phyloP scores from a whole-genome alignment of 1,284 basidiomycete species.

The Ustilago nuda region DNA sequence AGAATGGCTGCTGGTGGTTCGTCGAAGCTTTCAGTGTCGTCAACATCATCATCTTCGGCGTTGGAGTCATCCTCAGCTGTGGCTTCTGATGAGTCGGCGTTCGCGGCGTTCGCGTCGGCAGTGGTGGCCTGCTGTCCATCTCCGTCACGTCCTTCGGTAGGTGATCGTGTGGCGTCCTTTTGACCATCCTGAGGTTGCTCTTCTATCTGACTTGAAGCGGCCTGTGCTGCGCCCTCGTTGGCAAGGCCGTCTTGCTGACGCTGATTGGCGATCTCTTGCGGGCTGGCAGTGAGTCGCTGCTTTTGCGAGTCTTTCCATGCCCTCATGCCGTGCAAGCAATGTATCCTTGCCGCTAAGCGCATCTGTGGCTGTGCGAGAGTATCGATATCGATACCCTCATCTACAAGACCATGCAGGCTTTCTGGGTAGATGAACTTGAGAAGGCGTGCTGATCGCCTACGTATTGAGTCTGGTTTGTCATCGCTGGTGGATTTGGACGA shows the following conservation, averaged over 20 bases:
- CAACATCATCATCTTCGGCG: conserved; percentile 2
- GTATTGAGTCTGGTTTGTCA: conserved; percentile 29
- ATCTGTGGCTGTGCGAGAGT: conserved; percentile 25
- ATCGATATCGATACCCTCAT: conserved; percentile 39
- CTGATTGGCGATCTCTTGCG: conserved; percentile 40
- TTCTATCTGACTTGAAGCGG: conserved; percentile 1
- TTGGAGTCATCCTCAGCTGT: background rate
- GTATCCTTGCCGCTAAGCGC: conserved; percentile 40
- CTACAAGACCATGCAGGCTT: conserved; percentile 31
- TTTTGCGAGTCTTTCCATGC: conserved; percentile 48
- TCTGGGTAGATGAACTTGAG: conserved; percentile 45
- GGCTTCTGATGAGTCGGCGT: background rate
- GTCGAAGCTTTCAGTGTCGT: conserved; percentile 34
- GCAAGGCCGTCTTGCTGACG: conserved; percentile 24
- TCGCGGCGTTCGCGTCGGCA: background rate
- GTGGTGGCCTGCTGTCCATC: background rate
- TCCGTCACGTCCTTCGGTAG: background rate
- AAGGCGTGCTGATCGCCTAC: conserved; percentile 37
- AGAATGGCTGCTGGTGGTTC: conserved; percentile 40
- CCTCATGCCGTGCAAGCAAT: conserved; percentile 49
- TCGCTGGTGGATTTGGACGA: conserved; percentile 14
- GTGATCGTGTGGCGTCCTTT: background rate
- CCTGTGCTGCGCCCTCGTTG: conserved; percentile 18
- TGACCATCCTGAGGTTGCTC: background rate
- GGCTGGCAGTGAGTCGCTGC: conserved; percentile 37